Base-by-base conservation (phyloP, 495 filamentous ascomycete species). In the Neurospora tetrasperma region DNA sequence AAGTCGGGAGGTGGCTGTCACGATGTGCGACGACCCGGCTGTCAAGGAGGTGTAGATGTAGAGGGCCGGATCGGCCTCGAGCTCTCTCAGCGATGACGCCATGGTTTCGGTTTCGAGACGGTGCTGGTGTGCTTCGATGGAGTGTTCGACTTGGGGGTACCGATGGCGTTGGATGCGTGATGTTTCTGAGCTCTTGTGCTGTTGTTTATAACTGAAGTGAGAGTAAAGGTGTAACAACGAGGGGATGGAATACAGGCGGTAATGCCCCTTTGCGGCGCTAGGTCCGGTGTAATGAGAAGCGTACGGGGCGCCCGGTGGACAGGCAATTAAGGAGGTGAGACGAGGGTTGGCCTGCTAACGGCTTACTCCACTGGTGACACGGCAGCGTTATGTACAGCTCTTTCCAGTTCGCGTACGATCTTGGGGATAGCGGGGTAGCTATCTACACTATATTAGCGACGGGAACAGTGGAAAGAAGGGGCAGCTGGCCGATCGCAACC, bases 21-120 rank as follows among this genome's bases (percentile, higher is more conserved):
- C 90, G 82, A 98, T 98, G 82, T 97, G 94, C 40, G 94, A 97
- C 6, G 94, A 97, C 75, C 94, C 94, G 72, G 94, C 92, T n/a
- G 94, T 97, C 35, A 98, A 86, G 75, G 94, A 97, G 71, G 94
- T 97, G 85, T 94, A 97, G 78, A 98, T 90, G 83, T 94, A 98
- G 46, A 98, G 90, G 27, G 91, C 90, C 10, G 91, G 88, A 83
- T 96, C 93, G 70, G 88, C 27, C 54, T 62, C 54, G 54, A 62
- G 54, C 23, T 62, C 54, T 62, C 54, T 62, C 23, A 62, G 23
- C 54, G 54, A 62, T 35, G 54, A 62, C 54, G 54, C 54, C 54
- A 62, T 62, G 54, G 54, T 35, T 62, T 35, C 54, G 54, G 23
- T 6, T 62, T 62, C 54, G 54, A 35, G 54, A 62, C 31, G 48